Base-by-base conservation (phyloP, 2,329 filamentous ascomycete species). In the Septoria linicola region DNA sequence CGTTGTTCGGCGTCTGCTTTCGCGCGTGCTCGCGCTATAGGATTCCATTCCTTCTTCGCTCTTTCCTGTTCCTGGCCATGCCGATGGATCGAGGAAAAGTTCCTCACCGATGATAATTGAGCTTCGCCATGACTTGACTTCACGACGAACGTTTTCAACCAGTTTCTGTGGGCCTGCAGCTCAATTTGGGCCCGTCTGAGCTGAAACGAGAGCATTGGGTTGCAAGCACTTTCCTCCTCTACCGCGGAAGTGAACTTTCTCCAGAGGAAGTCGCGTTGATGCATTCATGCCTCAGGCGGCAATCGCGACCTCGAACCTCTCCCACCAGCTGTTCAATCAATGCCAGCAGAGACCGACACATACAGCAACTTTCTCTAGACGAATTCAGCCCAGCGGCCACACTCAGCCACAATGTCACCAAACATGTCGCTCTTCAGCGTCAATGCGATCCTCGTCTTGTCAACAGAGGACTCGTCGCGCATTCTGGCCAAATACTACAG, bases 401-500 rank as follows among this genome's bases (percentile, higher is more conserved):
- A 4, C 10, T 7, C 16, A 8, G 54, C 62, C 58, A 65, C 34
- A 49, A 79, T 79, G 76, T 70, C 76, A 49, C 73, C 74, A 54
- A 77, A 77, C 45, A 74, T 80, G 63, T 77, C 76, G 41, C 74
- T 80, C 57, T 79, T 79, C 72, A 76, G 73, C 58, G 72, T 80
- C 60, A 75, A 76, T 60, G 76, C 76, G 23, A 75, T 78, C 60
- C 71, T 77, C 48, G 65, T 77, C 57, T 70, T 77, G 55, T 69
- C 86, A 66, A 85, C 85, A 55, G 89, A 96, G 73, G 92, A 97
- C 72, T 88, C 88, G 68, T 87, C 87, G 55, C 84, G 92, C 71
- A 88, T 97, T 75, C 89, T 96, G 71, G 83, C 90, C 67, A 96
- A 96, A 78, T 96, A 96, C 81, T 96, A 92, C 79, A 79, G 77